Conservation (phyloP, 257 asterid species). For the Nicotiana knightiana region DNA sequence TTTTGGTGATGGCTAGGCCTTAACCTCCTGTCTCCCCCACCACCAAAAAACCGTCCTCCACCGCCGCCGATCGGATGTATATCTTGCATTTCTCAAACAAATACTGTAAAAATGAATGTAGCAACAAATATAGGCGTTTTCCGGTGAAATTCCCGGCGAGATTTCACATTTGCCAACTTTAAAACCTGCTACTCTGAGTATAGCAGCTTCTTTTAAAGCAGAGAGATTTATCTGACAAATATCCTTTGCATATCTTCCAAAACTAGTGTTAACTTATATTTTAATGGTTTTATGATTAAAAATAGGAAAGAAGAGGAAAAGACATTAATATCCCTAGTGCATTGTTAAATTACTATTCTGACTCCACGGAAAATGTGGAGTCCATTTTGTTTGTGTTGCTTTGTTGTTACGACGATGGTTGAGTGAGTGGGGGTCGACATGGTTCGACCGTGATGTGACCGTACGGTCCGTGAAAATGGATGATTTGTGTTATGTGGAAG, state of each 20-base stretch:
- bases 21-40: constrained; percentile 48
- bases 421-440: neutral
- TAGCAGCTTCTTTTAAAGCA: constrained; percentile 9
- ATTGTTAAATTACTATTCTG: neutral
- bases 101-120: neutral
- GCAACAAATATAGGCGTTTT: too few relatives aligned
- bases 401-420: neutral
- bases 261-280: constrained; percentile 12
- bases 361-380: neutral
- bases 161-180: constrained; percentile 20
- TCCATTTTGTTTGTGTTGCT: neutral
- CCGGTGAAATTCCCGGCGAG: neutral
- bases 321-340: constrained; percentile 24
- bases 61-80: constrained; percentile 41
- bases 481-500: neutral
- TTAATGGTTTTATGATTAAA: neutral
- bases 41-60: constrained; percentile 27
- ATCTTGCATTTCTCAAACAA: constrained; percentile 50
- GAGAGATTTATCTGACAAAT: constrained; percentile 28
- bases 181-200: neutral
- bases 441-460: constrained; percentile 15
- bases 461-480: neutral
- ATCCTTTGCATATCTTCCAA: constrained; percentile 37
- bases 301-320: neutral
- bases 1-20: constrained; percentile 41